Conservation (phyloP, 768 basidiomycete species). For the Leccinum arenicola region DNA sequence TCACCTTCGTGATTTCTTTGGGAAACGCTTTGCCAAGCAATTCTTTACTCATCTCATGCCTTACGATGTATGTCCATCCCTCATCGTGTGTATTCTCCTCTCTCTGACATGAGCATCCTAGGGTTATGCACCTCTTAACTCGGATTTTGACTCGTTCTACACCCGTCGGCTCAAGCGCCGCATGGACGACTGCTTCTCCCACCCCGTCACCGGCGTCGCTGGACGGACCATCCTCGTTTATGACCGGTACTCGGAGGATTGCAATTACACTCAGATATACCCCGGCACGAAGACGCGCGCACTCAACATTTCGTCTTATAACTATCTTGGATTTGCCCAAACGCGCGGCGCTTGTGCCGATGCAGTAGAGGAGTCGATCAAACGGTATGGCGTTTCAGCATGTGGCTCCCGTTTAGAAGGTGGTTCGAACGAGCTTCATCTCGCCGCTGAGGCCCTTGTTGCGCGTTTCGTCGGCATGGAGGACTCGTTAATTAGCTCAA, state of each 20-base stretch:
- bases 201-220: conserved; percentile 92
- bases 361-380: conserved; percentile 82
- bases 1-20: conserved; percentile 92
- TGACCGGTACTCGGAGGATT: conserved; percentile 81
- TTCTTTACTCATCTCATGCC: conserved; percentile 83
- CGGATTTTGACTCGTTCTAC: conserved; percentile 99
- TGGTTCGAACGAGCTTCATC: conserved; percentile 85
- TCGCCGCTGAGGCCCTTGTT: conserved; percentile 78
- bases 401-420: conserved; percentile 79
- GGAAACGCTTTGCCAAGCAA: conserved; percentile 71
- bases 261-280: conserved; percentile 72
- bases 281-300: conserved; percentile 83
- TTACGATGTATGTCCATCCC: conserved; percentile 60
- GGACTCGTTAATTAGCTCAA: conserved; percentile 85
- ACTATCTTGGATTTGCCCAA: conserved; percentile 98
- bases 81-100: conserved; percentile 2
- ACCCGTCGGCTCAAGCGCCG: conserved; percentile 92
- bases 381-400: conserved; percentile 75
- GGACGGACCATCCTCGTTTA: conserved; percentile 87
- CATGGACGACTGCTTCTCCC: conserved; percentile 93
- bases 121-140: conserved; percentile 96
- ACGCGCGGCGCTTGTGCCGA: conserved; percentile 92
- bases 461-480: conserved; percentile 89
- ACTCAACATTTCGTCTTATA: conserved; percentile 97
- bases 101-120: conserved; percentile 32